A percentile compares a stretch with the other conserved stretches of the same genome.
Evolutionary conservation across 768 basidiomycete genomes (phyloP).

Genomic region (Fistulinella prunicolor): DNA sequence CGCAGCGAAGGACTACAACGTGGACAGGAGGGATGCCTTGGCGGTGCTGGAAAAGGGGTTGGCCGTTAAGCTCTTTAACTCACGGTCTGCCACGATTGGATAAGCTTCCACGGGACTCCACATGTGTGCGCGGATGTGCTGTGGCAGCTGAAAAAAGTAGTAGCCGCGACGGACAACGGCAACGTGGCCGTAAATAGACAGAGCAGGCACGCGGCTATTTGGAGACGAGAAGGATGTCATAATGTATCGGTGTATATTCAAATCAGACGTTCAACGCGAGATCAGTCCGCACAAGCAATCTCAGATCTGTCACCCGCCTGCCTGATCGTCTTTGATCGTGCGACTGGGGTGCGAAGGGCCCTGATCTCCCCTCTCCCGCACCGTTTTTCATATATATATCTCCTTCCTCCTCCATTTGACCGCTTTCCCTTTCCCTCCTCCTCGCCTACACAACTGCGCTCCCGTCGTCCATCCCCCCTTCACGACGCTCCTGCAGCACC

Average conservation of each 20-base stretch:
- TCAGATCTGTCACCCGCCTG: slow-evolving; percentile 32
- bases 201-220: slow-evolving; percentile 58
- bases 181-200: slow-evolving; percentile 40
- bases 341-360: slow-evolving; percentile 45
- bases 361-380: slow-evolving; percentile 43
- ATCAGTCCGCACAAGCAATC: slow-evolving; percentile 36
- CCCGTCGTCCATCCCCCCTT: slow-evolving; percentile 19
- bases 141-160: slow-evolving; percentile 37
- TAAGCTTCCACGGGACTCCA: slow-evolving; percentile 39
- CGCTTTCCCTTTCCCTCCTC: slow-evolving; percentile 49
- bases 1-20: slow-evolving; percentile 2
- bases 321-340: slow-evolving; percentile 67
- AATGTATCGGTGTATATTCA: slow-evolving; percentile 32
- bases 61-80: slow-evolving; percentile 45
- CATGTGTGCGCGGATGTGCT: slow-evolving; percentile 30
- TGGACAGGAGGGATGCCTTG: slow-evolving; percentile 17
- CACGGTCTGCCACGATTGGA: slow-evolving; percentile 31
- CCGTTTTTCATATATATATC: slow-evolving; percentile 56
- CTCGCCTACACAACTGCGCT: slow-evolving; percentile 33
- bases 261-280: slow-evolving; percentile 42
- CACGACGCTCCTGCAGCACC: slow-evolving; percentile 24
- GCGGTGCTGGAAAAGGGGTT: slow-evolving; percentile 29
- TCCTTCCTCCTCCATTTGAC: slow-evolving; percentile 40
- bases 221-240: slow-evolving; percentile 37
- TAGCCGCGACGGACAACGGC: slow-evolving; percentile 45